Conservation (phyloP, 306 rosid genomes). For the Casuarina cunninghamiana region DNA sequence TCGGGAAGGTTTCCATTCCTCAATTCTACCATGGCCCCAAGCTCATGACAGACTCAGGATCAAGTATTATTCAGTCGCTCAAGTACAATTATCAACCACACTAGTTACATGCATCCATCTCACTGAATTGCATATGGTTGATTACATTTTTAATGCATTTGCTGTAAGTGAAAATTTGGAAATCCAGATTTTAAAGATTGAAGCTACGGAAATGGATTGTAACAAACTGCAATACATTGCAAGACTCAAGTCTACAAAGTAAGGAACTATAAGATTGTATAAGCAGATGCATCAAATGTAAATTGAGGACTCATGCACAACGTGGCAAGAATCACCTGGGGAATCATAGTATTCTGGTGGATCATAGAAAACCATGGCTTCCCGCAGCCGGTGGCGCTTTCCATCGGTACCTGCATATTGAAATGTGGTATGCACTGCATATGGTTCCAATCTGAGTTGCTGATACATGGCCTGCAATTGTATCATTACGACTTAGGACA, state of each 20-base stretch:
- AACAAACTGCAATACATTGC: not conserved
- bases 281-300: constrained; percentile 18
- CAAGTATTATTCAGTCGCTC: not conserved
- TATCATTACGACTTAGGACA: constrained; percentile 26
- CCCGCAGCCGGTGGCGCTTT: constrained; percentile 94
- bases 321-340: constrained; percentile 48
- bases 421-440: constrained; percentile 94
- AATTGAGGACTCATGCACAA: constrained; percentile 9
- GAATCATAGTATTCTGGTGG: constrained; percentile 89
- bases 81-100: not conserved
- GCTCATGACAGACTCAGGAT: not conserved
- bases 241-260: not conserved
- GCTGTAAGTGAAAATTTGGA: not conserved
- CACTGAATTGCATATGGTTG: not conserved
- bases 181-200: not conserved
- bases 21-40: not conserved
- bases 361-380: constrained; percentile 84
- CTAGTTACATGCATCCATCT: not conserved
- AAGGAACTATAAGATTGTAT: not conserved
- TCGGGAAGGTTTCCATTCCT: not conserved
- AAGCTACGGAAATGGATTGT: not conserved
- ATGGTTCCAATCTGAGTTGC: constrained; percentile 83
- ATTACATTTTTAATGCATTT: not conserved
- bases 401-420: constrained; percentile 93
- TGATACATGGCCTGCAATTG: constrained; percentile 76